These are phyloP conservation scores for Microcera coccophila DNA, from an alignment of 2,329 filamentous ascomycete genomes.

Conservation along the genomic window DNA sequence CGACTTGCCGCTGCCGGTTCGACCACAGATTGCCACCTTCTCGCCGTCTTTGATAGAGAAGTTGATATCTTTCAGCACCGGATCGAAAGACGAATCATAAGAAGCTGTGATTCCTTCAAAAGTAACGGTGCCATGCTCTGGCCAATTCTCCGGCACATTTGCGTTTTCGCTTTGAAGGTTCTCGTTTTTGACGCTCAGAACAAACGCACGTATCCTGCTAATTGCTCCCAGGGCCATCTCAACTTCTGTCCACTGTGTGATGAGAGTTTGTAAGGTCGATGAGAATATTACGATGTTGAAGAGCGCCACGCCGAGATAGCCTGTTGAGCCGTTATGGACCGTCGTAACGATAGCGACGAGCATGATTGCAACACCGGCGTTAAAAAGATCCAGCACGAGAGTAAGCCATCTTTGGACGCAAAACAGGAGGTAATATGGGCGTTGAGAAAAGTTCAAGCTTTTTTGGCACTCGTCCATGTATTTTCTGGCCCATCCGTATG, in stretches of 20 bases:
- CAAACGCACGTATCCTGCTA: conserved; percentile 26
- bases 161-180: conserved; percentile 9
- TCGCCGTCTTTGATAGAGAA: conserved; percentile 27
- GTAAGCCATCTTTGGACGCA: conserved; percentile 51
- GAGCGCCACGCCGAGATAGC: conserved; percentile 20
- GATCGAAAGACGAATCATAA: conserved; percentile 22
- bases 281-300: conserved; percentile 27
- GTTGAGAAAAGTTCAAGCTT: conserved; percentile 46
- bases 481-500: conserved; percentile 45
- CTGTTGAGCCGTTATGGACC: conserved; percentile 13
- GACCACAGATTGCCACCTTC: conserved; percentile 33
- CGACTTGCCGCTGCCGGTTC: conserved; percentile 40
- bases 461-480: conserved; percentile 37
- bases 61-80: conserved; percentile 26
- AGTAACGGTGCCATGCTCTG: conserved; percentile 23
- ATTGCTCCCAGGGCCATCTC: conserved; percentile 29
- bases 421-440: conserved; percentile 48
- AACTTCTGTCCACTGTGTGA: conserved; percentile 30
- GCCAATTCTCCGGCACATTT: conserved; percentile 22
- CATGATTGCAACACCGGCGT: conserved; percentile 16
- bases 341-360: conserved; percentile 36
- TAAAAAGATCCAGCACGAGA: conserved; percentile 44
- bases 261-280: conserved; percentile 18
- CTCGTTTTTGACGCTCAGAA: conserved; percentile 17
- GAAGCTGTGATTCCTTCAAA: conserved; percentile 26